phyloP scores from a whole-genome alignment of 805 yeast genomes.

The Hanseniaspora nectarophila region DNA sequence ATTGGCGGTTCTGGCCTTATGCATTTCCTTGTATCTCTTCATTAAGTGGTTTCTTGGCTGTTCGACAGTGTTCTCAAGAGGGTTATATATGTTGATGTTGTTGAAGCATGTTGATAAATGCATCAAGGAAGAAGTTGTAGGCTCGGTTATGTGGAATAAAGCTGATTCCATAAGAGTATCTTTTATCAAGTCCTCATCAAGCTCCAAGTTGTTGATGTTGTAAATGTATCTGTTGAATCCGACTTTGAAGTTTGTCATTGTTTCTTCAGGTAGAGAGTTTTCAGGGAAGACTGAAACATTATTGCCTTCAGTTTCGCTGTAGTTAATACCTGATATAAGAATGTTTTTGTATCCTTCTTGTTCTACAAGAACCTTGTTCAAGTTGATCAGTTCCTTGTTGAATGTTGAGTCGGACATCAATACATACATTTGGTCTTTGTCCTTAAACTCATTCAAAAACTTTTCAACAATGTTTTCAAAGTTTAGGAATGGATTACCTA shows the following conservation, averaged over 20 bases:
- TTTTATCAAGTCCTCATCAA: background rate
- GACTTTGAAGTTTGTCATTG: background rate
- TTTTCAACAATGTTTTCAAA: constrained; percentile 28
- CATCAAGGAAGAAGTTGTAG: constrained; percentile 68
- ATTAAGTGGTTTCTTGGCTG: constrained; percentile 72
- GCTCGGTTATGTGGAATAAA: constrained; percentile 58
- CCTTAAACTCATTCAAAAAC: constrained; percentile 36
- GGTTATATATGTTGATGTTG: constrained; percentile 33
- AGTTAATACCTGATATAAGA: constrained; percentile 22
- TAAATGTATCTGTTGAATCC: constrained; percentile 12
- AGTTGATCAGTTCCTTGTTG: constrained; percentile 33
- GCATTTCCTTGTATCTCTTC: constrained; percentile 78
- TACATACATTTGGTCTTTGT: constrained; percentile 36
- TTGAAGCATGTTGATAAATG: constrained; percentile 62
- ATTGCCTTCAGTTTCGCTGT: constrained; percentile 32
- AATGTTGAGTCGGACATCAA: constrained; percentile 69
- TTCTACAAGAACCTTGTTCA: constrained; percentile 30
- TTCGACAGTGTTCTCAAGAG: constrained; percentile 44
- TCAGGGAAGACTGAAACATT: constrained; percentile 7
- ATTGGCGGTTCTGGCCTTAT: constrained; percentile 78
- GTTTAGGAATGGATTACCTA: constrained; percentile 57
- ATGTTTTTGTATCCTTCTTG: constrained; percentile 26
- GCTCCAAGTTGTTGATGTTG: background rate
- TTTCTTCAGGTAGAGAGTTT: constrained; percentile 3
- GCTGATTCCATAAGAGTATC: constrained; percentile 36